Percentiles rank a stretch among this genome's conserved stretches.
Conservation (phyloP, 1,284 basidiomycete genomes). For the Coniferiporia sulphurascens region DNA sequence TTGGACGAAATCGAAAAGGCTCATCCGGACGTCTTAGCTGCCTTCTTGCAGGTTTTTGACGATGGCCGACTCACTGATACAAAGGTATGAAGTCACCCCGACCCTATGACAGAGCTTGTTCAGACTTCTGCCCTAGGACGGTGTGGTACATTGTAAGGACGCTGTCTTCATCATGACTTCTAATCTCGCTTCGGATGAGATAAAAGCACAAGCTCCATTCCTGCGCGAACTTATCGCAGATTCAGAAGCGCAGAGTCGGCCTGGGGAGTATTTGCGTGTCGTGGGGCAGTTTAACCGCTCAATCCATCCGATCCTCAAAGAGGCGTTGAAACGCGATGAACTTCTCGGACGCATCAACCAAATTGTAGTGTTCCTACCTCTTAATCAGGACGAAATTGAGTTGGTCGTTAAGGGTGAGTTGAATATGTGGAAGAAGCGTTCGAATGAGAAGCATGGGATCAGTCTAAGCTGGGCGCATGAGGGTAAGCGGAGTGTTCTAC, state of each 20-base stretch:
- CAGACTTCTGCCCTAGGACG: background rate
- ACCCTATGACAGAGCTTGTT: background rate
- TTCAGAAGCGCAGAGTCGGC: slow-evolving; percentile 5
- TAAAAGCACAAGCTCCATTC: background rate
- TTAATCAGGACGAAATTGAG: slow-evolving; percentile 11
- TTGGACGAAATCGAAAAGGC: slow-evolving; percentile 16
- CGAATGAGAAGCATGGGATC: slow-evolving; percentile 13
- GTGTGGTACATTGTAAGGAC: slow-evolving; percentile 13
- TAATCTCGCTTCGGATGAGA: slow-evolving; percentile 12
- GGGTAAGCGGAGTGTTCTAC: background rate
- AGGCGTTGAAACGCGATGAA: slow-evolving; percentile 10
- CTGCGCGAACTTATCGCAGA: slow-evolving; percentile 6
- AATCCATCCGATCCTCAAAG: slow-evolving; percentile 11
- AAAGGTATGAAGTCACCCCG: background rate
- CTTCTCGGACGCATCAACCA: slow-evolving; percentile 15
- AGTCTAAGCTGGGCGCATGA: slow-evolving; percentile 8
- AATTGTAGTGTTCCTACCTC: slow-evolving; percentile 15
- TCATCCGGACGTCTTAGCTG: slow-evolving; percentile 14
- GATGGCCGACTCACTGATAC: slow-evolving; percentile 15
- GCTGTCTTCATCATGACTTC: slow-evolving; percentile 18
- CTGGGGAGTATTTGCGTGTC: slow-evolving; percentile 7
- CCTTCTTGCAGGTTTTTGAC: slow-evolving; percentile 15
- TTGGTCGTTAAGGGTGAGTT: slow-evolving; percentile 5
- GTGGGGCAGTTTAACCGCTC: slow-evolving; percentile 9
- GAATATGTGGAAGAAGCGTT: slow-evolving; percentile 3